Evolutionary conservation across 2,329 filamentous ascomycete species (phyloP).

Genomic region (Neurospora crassa): DNA sequence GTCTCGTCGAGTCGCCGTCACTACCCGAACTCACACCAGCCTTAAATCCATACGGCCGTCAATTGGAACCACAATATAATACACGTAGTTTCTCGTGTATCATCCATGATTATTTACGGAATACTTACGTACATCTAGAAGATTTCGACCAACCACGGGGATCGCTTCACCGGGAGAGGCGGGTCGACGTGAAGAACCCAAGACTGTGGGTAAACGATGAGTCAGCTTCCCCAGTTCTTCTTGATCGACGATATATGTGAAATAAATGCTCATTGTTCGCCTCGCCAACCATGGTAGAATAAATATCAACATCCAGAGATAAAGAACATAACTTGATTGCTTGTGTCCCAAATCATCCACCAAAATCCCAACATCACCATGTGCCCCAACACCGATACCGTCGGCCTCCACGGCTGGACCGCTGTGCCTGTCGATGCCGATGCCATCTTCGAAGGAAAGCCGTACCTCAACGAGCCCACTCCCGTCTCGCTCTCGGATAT

Average conservation of each 20-base stretch:
- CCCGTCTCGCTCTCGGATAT: slow-evolving; percentile 31
- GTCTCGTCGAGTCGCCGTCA: background rate
- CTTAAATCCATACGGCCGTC: background rate
- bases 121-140: background rate
- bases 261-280: background rate
- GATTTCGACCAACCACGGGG: background rate
- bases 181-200: background rate
- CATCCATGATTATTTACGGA: background rate
- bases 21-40: background rate
- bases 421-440: slow-evolving; percentile 18
- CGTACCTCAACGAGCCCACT: slow-evolving; percentile 27
- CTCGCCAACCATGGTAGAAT: background rate
- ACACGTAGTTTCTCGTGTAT: background rate
- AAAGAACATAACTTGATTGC: background rate
- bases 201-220: background rate
- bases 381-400: slow-evolving; percentile 6
- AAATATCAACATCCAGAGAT: background rate
- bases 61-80: background rate
- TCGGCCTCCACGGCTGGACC: slow-evolving; percentile 22
- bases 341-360: background rate
- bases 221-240: background rate
- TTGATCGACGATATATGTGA: background rate
- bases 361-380: slow-evolving; percentile 3
- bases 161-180: background rate
- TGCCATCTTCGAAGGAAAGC: slow-evolving; percentile 21